Evolutionary conservation across 2,329 filamentous ascomycete genomes (phyloP), one percentile per base, ranked within the genome.

Genomic region (Daldinia sp.): DNA sequence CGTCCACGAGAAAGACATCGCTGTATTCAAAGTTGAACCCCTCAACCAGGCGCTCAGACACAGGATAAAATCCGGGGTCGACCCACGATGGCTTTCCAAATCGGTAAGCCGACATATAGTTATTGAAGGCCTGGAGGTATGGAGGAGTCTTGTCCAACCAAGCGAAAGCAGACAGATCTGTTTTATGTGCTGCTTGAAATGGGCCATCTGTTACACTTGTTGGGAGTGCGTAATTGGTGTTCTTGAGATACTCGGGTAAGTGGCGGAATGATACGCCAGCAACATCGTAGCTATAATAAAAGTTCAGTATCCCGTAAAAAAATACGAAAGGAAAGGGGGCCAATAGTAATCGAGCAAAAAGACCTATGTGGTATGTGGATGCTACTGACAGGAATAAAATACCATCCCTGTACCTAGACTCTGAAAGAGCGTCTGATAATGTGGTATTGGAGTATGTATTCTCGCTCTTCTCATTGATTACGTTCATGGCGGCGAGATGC

Each of bases 401-500:
- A 13, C 79, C 79, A 53, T 80, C 73, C 26, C 79, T 75, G 57
- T 80, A 81, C 15, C 74, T 77, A 1, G 77, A 67, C n/a, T 75
- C 78, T 1, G 79, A 76, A 18, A 81, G 73, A 7, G 74, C 73
- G 39, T 81, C 73, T 58, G 44, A 78, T 80, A 5, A 81, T 60
- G 0, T 59, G 54, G 79, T 79, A 10, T 72, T 72, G 15, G 69
- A 61, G 60, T 80, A 80, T 1, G 55, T 74, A 37, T 74, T 69
- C 9, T 74, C 72, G 9, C 72, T 69, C 13, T 26, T 66, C 56
- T 76, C 76, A 9, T 70, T 70, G 30, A 81, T 63, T 3, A 81
- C 51, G 51, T 81, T 76, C 77, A 80, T 82, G 1, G 80, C 78
- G 4, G 78, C 76, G 1, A 82, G 75, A 53, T 82, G 80, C 57